A percentile compares a stretch with the other conserved stretches of the same genome.
phyloP scores from a whole-genome alignment of 768 basidiomycete genomes.

The Sistotremastrum suecicum region DNA sequence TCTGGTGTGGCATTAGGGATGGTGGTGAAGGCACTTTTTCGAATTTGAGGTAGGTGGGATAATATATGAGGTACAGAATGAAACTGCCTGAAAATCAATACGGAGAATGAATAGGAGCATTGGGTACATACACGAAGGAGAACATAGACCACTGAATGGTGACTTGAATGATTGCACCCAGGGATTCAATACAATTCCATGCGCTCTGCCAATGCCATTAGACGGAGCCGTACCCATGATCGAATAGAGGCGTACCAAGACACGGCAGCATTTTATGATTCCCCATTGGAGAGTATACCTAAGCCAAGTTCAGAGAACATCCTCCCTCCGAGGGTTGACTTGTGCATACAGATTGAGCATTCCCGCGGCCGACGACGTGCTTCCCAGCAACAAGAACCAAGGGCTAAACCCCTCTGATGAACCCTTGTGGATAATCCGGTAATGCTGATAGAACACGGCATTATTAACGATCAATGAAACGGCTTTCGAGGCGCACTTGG shows the following conservation, averaged over 20 bases:
- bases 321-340: conserved; percentile 1
- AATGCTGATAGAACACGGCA: conserved; percentile 32
- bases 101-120: background rate
- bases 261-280: conserved; percentile 64
- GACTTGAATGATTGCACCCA: conserved; percentile 75
- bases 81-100: conserved; percentile 34
- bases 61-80: conserved; percentile 85
- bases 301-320: conserved; percentile 10
- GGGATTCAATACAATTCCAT: conserved; percentile 62
- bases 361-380: conserved; percentile 66
- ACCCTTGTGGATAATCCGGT: conserved; percentile 61
- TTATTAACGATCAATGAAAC: conserved; percentile 1
- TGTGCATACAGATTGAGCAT: conserved; percentile 67
- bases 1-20: conserved; percentile 20
- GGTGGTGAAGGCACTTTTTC: conserved; percentile 24
- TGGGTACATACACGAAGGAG: conserved; percentile 57
- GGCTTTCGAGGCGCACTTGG: conserved; percentile 38
- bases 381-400: conserved; percentile 81
- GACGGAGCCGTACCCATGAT: background rate
- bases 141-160: conserved; percentile 76
- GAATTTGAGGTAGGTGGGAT: conserved; percentile 74
- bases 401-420: conserved; percentile 88
- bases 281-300: conserved; percentile 80
- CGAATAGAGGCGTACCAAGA: conserved; percentile 39
- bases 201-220: conserved; percentile 29